Conservation (phyloP, 345 rosid genomes). For the Citrus maxima region DNA sequence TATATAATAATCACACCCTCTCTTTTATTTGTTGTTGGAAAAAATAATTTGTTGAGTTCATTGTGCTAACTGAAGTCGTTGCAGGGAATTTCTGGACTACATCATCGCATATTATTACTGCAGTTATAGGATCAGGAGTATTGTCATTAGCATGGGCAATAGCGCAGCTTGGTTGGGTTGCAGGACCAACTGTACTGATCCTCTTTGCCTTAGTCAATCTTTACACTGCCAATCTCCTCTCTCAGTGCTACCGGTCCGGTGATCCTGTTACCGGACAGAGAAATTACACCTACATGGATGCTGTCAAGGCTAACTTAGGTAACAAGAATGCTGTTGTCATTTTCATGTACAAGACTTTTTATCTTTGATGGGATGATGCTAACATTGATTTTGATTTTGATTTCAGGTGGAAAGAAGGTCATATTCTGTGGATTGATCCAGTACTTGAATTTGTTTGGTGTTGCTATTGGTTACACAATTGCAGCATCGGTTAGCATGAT, state of each 20-base stretch:
- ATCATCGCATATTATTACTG: conserved; percentile 45
- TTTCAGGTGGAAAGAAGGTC: conserved; percentile 41
- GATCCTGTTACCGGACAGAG: conserved; percentile 42
- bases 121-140: conserved; percentile 56
- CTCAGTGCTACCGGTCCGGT: conserved; percentile 44
- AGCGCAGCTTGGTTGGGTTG: conserved; percentile 53
- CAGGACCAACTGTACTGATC: conserved; percentile 40
- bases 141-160: conserved; percentile 51
- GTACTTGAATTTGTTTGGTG: conserved; percentile 46
- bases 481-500: conserved; percentile 58
- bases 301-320: conserved; percentile 47
- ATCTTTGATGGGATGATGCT: background rate
- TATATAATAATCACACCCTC: background rate
- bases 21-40: background rate
- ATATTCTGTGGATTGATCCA: conserved; percentile 41
- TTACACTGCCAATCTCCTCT: conserved; percentile 36
- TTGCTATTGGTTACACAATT: conserved; percentile 50
- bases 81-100: conserved; percentile 56
- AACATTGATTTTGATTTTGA: background rate
- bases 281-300: conserved; percentile 52
- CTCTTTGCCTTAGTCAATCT: conserved; percentile 44
- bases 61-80: background rate
- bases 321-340: background rate
- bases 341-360: background rate
- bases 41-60: background rate